These are phyloP conservation scores for Vanderwaltozyma polyspora DNA, from an alignment of 805 yeast genomes.

Conservation along the genomic window DNA sequence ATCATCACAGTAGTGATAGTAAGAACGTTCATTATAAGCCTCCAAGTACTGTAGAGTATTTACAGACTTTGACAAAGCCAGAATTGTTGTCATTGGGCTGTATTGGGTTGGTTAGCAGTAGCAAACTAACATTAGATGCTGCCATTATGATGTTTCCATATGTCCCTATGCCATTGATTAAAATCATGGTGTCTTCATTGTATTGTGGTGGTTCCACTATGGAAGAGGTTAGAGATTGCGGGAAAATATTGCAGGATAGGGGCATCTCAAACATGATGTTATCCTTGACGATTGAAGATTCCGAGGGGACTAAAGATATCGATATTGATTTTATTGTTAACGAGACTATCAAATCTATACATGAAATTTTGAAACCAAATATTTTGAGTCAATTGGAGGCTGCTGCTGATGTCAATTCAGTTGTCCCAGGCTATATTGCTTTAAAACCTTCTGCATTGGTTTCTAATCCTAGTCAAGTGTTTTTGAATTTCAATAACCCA, in stretches of 20 bases:
- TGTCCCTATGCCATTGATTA: conserved; percentile 61
- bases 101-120: conserved; percentile 59
- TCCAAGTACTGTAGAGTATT: conserved; percentile 28
- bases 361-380: conserved; percentile 59
- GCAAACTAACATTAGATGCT: conserved; percentile 47
- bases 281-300: conserved; percentile 86
- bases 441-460: conserved; percentile 88
- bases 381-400: conserved; percentile 43
- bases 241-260: conserved; percentile 50
- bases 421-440: conserved; percentile 89
- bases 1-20: too few species aligned
- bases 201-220: conserved; percentile 87
- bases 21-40: too few species aligned
- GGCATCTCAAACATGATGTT: conserved; percentile 92
- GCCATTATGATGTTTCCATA: conserved; percentile 61
- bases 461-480: conserved; percentile 60
- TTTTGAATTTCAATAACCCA: conserved; percentile 49
- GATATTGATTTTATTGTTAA: conserved; percentile 48
- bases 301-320: conserved; percentile 60
- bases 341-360: conserved; percentile 57
- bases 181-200: conserved; percentile 62
- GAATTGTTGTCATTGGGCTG: conserved; percentile 55
- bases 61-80: conserved; percentile 40
- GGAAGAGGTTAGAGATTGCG: conserved; percentile 59
- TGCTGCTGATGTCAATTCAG: conserved; percentile 41